These are phyloP conservation scores for Mycosphaerella arachidis DNA, from an alignment of 2,329 filamentous ascomycete genomes.

Conservation along the genomic window DNA sequence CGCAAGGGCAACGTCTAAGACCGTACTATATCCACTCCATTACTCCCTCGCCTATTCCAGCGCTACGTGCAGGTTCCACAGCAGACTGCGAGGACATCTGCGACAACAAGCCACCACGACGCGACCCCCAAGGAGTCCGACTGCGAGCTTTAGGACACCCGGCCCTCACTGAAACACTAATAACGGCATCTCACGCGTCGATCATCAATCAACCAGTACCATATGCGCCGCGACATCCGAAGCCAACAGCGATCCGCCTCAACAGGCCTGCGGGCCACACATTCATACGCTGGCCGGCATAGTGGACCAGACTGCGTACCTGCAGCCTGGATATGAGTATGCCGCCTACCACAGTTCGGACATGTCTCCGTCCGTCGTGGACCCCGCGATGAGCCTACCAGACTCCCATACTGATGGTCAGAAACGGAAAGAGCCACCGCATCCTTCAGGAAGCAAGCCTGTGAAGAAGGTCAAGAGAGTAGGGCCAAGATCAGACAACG, in stretches of 20 bases:
- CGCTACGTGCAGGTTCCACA: background rate
- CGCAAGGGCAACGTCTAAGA: background rate
- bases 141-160: background rate
- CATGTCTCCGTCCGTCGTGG: constrained; percentile 17
- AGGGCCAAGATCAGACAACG: constrained; percentile 24
- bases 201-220: background rate
- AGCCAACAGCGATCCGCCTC: constrained; percentile 1
- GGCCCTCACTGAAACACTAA: background rate
- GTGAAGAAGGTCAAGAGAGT: constrained; percentile 32
- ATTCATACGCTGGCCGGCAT: constrained; percentile 31
- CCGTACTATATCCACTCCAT: background rate
- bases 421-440: constrained; percentile 28
- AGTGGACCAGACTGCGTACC: constrained; percentile 64
- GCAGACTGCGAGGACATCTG: background rate
- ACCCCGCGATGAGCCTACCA: constrained; percentile 9
- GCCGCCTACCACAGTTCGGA: constrained; percentile 15
- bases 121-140: background rate
- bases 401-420: constrained; percentile 9
- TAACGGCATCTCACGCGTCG: background rate
- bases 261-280: constrained; percentile 15
- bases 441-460: constrained; percentile 23
- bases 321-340: constrained; percentile 74
- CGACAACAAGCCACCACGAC: background rate
- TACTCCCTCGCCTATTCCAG: background rate
- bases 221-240: constrained; percentile 1